Conservation (phyloP, 768 basidiomycete species). For the Leccinum disarticulatum region DNA sequence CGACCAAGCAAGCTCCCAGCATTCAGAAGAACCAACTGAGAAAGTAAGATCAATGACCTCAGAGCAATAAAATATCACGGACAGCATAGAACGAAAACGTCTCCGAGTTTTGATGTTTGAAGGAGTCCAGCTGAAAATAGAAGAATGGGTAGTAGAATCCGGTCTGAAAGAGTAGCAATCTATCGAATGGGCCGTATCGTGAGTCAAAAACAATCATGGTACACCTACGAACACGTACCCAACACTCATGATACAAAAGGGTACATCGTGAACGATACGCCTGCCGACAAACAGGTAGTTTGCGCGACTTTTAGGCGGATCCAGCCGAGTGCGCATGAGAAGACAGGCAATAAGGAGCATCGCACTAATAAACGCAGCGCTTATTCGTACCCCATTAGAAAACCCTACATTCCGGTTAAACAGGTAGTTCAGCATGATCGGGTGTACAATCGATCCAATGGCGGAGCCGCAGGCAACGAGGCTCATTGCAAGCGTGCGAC, state of each 20-base stretch:
- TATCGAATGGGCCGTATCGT: background rate
- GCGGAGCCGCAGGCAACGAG: constrained; percentile 40
- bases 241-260: background rate
- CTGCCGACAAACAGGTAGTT: background rate
- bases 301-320: background rate
- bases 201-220: background rate
- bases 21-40: constrained; percentile 51
- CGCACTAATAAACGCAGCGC: background rate
- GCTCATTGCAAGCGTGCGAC: constrained; percentile 45
- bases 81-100: constrained; percentile 55
- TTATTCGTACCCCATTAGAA: background rate
- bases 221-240: background rate
- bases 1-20: constrained; percentile 48
- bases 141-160: constrained; percentile 46
- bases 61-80: background rate
- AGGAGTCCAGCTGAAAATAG: background rate
- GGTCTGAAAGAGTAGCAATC: constrained; percentile 29
- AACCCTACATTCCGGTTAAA: constrained; percentile 3
- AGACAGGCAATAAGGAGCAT: constrained; percentile 2
- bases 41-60: background rate
- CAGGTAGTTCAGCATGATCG: constrained; percentile 30
- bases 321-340: background rate
- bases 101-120: background rate
- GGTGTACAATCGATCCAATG: constrained; percentile 10
- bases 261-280: background rate